Conservation (phyloP, 805 yeast species). For the Candida koratica region DNA sequence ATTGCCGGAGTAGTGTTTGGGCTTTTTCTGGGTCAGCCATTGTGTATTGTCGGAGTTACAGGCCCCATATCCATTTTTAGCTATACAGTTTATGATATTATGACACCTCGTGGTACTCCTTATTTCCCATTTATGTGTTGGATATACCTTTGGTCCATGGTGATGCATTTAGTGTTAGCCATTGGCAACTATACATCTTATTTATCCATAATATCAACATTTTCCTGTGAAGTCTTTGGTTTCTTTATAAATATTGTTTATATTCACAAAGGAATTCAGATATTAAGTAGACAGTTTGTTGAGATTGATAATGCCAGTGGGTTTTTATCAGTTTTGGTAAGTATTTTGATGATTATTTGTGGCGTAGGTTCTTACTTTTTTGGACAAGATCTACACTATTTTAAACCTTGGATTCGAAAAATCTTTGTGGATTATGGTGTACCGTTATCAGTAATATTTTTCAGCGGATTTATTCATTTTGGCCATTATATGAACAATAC, state of each 20-base stretch:
- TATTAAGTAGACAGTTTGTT: conserved; percentile 66
- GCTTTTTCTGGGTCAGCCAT: conserved; percentile 79
- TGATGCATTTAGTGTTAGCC: conserved; percentile 72
- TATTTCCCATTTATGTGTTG: conserved; percentile 94
- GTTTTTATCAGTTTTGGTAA: conserved; percentile 69
- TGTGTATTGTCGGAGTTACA: conserved; percentile 94
- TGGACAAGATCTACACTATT: conserved; percentile 60
- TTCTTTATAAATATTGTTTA: conserved; percentile 84
- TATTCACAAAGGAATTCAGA: conserved; percentile 86
- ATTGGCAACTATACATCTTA: conserved; percentile 62
- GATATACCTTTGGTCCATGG: conserved; percentile 89
- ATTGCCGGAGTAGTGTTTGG: conserved; percentile 90
- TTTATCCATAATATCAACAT: conserved; percentile 68
- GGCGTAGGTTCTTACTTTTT: conserved; percentile 61
- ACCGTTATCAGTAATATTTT: conserved; percentile 78
- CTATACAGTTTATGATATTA: conserved; percentile 78
- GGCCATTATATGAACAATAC: conserved; percentile 69
- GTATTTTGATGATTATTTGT: conserved; percentile 69
- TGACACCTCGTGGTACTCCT: conserved; percentile 49
- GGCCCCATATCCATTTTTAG: conserved; percentile 93
- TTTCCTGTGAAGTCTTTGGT: conserved; percentile 91
- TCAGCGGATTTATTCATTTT: conserved; percentile 90
- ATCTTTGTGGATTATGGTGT: conserved; percentile 83
- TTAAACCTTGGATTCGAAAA: conserved; percentile 58
- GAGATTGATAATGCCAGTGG: conserved; percentile 44